Evolutionary conservation across 345 rosid species (phyloP), one percentile per base, ranked within the genome.

Genomic region (Aquilaria yunnanensis): DNA sequence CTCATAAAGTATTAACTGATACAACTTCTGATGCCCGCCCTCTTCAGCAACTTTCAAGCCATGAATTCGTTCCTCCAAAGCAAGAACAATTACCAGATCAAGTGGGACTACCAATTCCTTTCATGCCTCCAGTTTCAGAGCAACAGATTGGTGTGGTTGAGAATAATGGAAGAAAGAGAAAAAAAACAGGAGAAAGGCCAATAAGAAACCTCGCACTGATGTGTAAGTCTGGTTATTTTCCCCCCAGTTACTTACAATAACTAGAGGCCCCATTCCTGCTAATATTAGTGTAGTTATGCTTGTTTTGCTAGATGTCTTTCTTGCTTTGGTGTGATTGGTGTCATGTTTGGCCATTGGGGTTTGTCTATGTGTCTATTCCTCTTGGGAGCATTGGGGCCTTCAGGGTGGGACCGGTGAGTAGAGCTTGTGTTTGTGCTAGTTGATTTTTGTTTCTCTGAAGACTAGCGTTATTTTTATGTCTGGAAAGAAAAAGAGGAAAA

Each of bases 141-240:
- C 63, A 57, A 23, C 64, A 54, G n/a, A n/a, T 10, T 1, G 63
- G 43, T 56, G 62, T 30, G 31, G 60, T 51, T 66, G 53, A 66
- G 61, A 61, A 11, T 33, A 6, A 68, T 47, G 29, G 56, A 53
- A 74, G 52, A 51, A 74, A 56, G 58, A 59, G 66, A 60, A 73
- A 0, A 70, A 62, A 56, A 70, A 52, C 53, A 74, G 66, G 60
- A 74, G 48, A 41, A 70, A 59, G 56, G 65, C 65, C 41, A 70
- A 70, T 47, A 65, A 70, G 74, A 70, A 46, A 58, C 37, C 41
- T 47, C 41, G 63, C 33, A n/a, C 23, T 29, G 51, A 52, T 57
- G 10, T 58, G 5, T 2, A 14, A 33, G 23, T 59, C 14, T 31
- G 9, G 2, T n/a, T 10, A 51, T 55, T 63, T 33, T 56, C 7